A percentile compares a stretch with the other conserved stretches of the same genome.
These are phyloP conservation scores for Elongisporangium anandrum DNA, from an alignment of 352 stramenopile genomes.

Conservation along the genomic window DNA sequence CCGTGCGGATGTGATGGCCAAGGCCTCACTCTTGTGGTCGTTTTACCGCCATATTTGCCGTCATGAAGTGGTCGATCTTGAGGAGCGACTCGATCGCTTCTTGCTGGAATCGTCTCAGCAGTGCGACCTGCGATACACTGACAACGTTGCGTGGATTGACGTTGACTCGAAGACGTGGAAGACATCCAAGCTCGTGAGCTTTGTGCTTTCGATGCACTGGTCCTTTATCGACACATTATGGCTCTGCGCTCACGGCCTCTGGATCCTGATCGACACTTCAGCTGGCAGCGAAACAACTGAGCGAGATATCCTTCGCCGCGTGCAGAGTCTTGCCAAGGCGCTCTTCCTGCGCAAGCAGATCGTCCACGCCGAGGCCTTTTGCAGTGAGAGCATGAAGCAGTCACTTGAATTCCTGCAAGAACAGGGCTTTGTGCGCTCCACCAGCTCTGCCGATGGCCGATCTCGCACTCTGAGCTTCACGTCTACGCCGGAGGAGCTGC, in stretches of 20 bases:
- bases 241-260: constrained; percentile 47
- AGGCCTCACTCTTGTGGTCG: constrained; percentile 47
- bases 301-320: constrained; percentile 41
- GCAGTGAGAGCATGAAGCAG: constrained; percentile 75
- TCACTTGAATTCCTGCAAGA: constrained; percentile 61
- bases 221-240: constrained; percentile 77
- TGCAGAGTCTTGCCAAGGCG: constrained; percentile 50
- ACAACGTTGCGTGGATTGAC: constrained; percentile 13
- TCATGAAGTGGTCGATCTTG: constrained; percentile 42
- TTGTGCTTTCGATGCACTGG: constrained; percentile 66
- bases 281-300: constrained; percentile 28
- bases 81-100: constrained; percentile 28
- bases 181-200: constrained; percentile 35
- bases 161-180: constrained; percentile 34
- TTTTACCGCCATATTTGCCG: constrained; percentile 69
- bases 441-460: constrained; percentile 21
- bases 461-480: constrained; percentile 23
- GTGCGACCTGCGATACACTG: constrained; percentile 10
- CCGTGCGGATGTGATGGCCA: constrained; percentile 26
- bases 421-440: constrained; percentile 28
- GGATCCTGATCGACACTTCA: constrained; percentile 19
- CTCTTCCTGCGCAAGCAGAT: constrained; percentile 37
- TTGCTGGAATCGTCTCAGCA: constrained; percentile 12
- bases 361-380: constrained; percentile 57
- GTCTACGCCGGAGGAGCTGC: constrained; percentile 9